Percentiles rank a stretch among this genome's conserved stretches.
These are phyloP conservation scores for Naganishia kalamii DNA, from an alignment of 768 basidiomycete species.

Conservation along the genomic window DNA sequence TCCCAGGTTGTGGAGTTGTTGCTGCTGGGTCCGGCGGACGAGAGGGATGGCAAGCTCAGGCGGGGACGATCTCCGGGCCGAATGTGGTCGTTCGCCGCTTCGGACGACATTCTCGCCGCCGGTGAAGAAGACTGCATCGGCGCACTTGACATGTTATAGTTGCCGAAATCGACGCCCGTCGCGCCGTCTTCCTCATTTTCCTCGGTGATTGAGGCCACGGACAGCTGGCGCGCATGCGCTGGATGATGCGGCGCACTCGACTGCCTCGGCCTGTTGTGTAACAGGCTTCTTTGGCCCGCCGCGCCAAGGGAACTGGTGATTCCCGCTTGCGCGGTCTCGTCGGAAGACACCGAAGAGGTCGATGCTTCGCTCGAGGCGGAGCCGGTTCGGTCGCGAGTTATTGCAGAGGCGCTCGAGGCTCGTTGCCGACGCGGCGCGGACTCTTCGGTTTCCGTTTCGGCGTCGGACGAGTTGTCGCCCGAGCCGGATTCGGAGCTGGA, in stretches of 20 bases:
- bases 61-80: constrained; percentile 25
- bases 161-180: not conserved
- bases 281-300: not conserved
- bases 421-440: no score
- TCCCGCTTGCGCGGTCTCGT: not conserved
- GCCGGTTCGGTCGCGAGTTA: not conserved
- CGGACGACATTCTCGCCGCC: not conserved
- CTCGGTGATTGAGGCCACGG: constrained; percentile 12
- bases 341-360: not conserved
- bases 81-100: constrained; percentile 23
- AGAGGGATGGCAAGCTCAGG: constrained; percentile 19
- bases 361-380: not conserved
- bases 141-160: not conserved
- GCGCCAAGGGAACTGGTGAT: not conserved
- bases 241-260: not conserved
- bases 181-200: constrained; percentile 16
- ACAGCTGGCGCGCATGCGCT: not conserved
- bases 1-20: constrained; percentile 29
- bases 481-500: constrained; percentile 12
- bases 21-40: not conserved
- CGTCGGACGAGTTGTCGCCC: constrained; percentile 10
- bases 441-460: constrained; percentile 26
- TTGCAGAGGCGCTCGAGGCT: not conserved
- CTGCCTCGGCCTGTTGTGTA: constrained; percentile 3
- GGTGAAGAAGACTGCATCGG: not conserved